These are phyloP conservation scores for Geranium brycei DNA, from an alignment of 345 rosid genomes.

Conservation along the genomic window DNA sequence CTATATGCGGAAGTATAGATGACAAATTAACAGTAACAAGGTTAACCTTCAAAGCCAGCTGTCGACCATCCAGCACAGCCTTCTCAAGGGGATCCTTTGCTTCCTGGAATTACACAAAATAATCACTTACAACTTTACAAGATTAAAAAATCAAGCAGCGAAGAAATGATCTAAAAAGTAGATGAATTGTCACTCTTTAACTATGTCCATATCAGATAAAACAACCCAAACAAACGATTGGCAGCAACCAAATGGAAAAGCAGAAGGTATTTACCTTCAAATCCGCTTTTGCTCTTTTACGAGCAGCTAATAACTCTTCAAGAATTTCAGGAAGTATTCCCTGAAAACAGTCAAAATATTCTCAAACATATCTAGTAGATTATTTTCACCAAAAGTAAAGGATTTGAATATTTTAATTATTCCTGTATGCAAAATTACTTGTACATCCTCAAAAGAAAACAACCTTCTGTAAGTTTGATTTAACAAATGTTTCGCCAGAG, in stretches of 20 bases:
- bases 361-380: not conserved
- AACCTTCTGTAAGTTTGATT: slow-evolving; percentile 79
- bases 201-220: not conserved
- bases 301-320: slow-evolving; percentile 82
- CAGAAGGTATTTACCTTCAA: slow-evolving; percentile 43
- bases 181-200: not conserved
- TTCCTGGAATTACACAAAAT: slow-evolving; percentile 36
- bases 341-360: slow-evolving; percentile 23
- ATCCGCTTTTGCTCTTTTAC: slow-evolving; percentile 94
- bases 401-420: not conserved
- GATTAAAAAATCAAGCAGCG: slow-evolving; percentile 1
- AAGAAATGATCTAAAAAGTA: not conserved
- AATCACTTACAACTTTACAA: slow-evolving; percentile 7
- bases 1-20: slow-evolving; percentile 1
- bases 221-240: not conserved
- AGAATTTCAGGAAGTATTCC: slow-evolving; percentile 99
- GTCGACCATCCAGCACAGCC: slow-evolving; percentile 97
- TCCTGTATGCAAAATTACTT: too few relatives aligned
- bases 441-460: not conserved
- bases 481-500: slow-evolving; percentile 86
- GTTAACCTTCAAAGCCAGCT: slow-evolving; percentile 77
- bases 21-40: slow-evolving; percentile 9
- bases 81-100: slow-evolving; percentile 93
- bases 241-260: not conserved
- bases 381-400: not conserved